phyloP scores from a whole-genome alignment of 257 asterid genomes.

The Nicotiana sylvestris region DNA sequence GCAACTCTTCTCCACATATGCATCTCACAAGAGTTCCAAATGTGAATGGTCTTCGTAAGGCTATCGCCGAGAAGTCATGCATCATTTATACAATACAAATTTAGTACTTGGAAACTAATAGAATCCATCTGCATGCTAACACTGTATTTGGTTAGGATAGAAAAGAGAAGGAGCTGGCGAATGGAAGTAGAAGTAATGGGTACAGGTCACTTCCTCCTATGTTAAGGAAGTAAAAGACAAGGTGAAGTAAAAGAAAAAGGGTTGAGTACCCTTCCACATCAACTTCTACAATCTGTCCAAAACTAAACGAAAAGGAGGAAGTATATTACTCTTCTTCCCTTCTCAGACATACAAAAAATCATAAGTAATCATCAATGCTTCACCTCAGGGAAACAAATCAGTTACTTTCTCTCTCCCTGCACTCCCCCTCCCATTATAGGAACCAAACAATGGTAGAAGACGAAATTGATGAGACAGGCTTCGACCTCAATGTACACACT shows the following conservation, averaged over 20 bases:
- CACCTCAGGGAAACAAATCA: neutral
- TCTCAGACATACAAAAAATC: neutral
- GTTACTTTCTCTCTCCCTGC: neutral
- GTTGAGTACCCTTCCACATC: neutral
- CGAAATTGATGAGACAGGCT: neutral
- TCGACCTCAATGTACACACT: neutral
- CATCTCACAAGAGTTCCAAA: slow-evolving; percentile 1
- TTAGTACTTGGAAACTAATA: neutral
- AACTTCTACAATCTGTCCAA: neutral
- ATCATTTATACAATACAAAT: neutral
- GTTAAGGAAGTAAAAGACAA: neutral
- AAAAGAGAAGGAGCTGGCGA: neutral
- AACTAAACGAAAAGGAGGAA: neutral
- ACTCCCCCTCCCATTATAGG: neutral
- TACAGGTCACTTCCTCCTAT: neutral
- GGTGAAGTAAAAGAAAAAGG: neutral
- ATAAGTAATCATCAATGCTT: neutral
- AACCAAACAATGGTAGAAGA: neutral
- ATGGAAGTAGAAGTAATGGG: neutral
- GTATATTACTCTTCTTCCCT: neutral
- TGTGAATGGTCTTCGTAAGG: neutral
- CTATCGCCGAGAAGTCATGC: neutral
- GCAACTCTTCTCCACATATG: neutral
- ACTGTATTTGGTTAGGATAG: neutral
- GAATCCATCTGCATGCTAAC: neutral